Conservation (phyloP, 2,329 filamentous ascomycete species). For the Cordyceps cateniannulata region DNA sequence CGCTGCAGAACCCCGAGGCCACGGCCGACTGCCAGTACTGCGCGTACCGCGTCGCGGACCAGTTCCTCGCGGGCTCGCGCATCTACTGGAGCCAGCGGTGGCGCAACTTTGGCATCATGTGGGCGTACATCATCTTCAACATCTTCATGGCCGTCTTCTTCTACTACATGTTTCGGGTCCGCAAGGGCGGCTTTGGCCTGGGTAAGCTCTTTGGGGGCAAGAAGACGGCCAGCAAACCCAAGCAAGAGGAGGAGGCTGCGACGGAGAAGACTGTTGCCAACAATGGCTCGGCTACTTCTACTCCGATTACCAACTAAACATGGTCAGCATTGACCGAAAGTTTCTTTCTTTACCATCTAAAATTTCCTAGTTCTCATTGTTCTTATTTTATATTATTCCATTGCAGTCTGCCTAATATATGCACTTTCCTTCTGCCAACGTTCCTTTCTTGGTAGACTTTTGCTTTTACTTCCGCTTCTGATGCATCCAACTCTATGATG, state of each 20-base stretch:
- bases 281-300: neutral
- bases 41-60: constrained; percentile 52
- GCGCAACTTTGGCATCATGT: constrained; percentile 66
- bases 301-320: neutral
- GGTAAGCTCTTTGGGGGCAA: constrained; percentile 5
- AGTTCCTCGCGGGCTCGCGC: constrained; percentile 43
- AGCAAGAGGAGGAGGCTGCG: neutral
- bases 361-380: neutral
- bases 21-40: constrained; percentile 60
- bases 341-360: neutral
- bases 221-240: constrained; percentile 4
- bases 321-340: neutral
- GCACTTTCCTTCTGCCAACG: neutral
- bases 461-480: too few species aligned
- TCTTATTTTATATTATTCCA: neutral
- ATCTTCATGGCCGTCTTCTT: constrained; percentile 49
- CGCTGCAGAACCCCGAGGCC: constrained; percentile 55
- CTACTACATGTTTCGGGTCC: constrained; percentile 58
- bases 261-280: constrained; percentile 1
- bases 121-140: constrained; percentile 61
- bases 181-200: constrained; percentile 18
- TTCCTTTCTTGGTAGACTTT: too few species aligned
- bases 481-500: too few species aligned
- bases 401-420: neutral
- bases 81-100: constrained; percentile 52